Evolutionary conservation across 2,329 filamentous ascomycete genomes (phyloP).

Genomic region (Keithomyces neogunnii): DNA sequence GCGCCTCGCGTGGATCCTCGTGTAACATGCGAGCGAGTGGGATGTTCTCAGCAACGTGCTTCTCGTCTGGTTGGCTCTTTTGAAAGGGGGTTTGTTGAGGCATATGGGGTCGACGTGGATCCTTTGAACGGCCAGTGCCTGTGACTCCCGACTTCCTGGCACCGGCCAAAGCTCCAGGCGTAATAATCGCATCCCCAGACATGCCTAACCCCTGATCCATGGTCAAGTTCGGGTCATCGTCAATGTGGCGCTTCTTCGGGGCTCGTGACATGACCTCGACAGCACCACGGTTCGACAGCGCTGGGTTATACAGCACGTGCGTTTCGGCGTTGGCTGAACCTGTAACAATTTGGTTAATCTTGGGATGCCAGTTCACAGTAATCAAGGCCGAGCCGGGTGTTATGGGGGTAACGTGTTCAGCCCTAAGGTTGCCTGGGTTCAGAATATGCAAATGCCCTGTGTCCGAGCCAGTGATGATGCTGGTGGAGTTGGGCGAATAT

Average conservation of each 20-base stretch:
- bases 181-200: conserved; percentile 73
- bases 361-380: conserved; percentile 82
- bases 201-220: conserved; percentile 76
- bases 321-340: conserved; percentile 87
- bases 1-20: conserved; percentile 87
- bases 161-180: conserved; percentile 50
- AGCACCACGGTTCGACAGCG: conserved; percentile 72
- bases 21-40: conserved; percentile 88
- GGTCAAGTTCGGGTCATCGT: conserved; percentile 82
- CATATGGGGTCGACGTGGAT: conserved; percentile 78
- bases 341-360: conserved; percentile 92
- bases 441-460: conserved; percentile 85
- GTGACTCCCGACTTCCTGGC: conserved; percentile 60
- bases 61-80: conserved; percentile 81
- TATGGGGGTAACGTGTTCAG: conserved; percentile 82
- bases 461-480: conserved; percentile 81
- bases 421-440: conserved; percentile 80
- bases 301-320: conserved; percentile 83
- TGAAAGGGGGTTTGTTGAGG: conserved; percentile 82
- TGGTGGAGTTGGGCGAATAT: conserved; percentile 77
- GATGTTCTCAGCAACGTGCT: conserved; percentile 80
- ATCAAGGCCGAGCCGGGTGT: conserved; percentile 78
- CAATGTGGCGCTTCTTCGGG: conserved; percentile 89
- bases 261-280: conserved; percentile 86
- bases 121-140: conserved; percentile 64